Percentiles rank a stretch among this genome's conserved stretches.
Evolutionary conservation across 2,329 filamentous ascomycete species (phyloP).

Genomic region (Colletotrichum orchidophilum): DNA sequence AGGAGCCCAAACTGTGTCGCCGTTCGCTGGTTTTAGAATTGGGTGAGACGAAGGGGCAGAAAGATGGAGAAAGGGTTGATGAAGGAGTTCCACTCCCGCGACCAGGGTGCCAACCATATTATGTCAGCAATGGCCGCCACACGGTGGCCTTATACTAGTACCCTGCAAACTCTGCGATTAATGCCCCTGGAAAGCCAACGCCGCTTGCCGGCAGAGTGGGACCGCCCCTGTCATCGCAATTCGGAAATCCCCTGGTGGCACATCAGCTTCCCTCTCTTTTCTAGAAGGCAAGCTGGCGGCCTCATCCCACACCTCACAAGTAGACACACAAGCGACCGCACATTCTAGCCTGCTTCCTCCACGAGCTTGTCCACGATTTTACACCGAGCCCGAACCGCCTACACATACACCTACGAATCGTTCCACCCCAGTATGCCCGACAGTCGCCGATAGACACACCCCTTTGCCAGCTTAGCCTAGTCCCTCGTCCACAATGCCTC

Average conservation of each 20-base stretch:
- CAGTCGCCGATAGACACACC: background rate
- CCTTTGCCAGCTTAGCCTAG: background rate
- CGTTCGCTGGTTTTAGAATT: background rate
- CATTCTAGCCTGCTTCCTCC: background rate
- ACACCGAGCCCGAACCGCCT: background rate
- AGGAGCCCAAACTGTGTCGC: background rate
- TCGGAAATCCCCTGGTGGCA: slow-evolving; percentile 9
- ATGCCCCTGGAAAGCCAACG: background rate
- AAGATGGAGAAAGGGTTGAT: background rate
- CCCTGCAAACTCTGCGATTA: slow-evolving; percentile 17
- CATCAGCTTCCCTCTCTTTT: slow-evolving; percentile 20
- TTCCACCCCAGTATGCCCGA: background rate
- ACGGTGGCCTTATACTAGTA: background rate
- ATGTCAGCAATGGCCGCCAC: slow-evolving; percentile 3
- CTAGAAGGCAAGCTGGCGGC: slow-evolving; percentile 25
- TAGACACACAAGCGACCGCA: background rate
- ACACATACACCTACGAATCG: background rate
- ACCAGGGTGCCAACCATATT: background rate
- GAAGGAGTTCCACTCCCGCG: background rate
- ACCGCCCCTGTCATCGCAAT: slow-evolving; percentile 23
- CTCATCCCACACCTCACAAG: background rate
- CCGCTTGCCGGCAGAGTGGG: slow-evolving; percentile 5
- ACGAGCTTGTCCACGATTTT: background rate
- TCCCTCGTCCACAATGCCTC: slow-evolving; percentile 53
- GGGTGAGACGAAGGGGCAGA: background rate